Percentiles rank a stretch among this genome's conserved stretches.
These are phyloP conservation scores for Globisporangium echinulatum DNA, from an alignment of 352 stramenopile genomes.

Conservation along the genomic window DNA sequence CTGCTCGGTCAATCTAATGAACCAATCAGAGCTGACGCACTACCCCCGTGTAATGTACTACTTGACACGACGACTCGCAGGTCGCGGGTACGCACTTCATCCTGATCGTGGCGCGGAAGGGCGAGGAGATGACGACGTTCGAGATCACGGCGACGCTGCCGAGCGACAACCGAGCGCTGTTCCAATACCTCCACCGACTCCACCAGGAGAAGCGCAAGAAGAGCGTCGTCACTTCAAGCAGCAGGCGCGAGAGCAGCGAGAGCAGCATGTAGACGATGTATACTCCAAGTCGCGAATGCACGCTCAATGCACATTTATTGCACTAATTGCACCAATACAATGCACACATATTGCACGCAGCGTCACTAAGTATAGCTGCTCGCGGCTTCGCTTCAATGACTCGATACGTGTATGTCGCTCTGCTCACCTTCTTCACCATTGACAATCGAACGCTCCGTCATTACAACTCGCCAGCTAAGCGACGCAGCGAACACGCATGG, in stretches of 20 bases:
- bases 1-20: no score
- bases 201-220: conserved; percentile 20
- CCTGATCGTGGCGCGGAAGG: conserved; percentile 23
- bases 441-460: no score
- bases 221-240: conserved; percentile 2
- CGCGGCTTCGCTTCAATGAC: background rate
- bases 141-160: conserved; percentile 24
- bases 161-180: conserved; percentile 18
- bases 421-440: background rate
- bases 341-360: background rate
- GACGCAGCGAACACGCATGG: background rate
- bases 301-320: background rate
- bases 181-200: conserved; percentile 18
- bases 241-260: background rate
- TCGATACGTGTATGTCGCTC: no score
- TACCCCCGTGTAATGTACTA: no score
- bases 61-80: conserved; percentile 5
- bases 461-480: no score
- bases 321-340: background rate
- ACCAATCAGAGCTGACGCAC: no score
- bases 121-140: conserved; percentile 21
- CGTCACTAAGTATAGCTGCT: background rate
- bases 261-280: background rate
- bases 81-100: conserved; percentile 30
- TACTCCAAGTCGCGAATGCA: background rate